A percentile compares a stretch with the other conserved stretches of the same genome.
These are phyloP conservation scores for Pleurotus pulmonarius DNA, from an alignment of 768 basidiomycete genomes.

Conservation along the genomic window DNA sequence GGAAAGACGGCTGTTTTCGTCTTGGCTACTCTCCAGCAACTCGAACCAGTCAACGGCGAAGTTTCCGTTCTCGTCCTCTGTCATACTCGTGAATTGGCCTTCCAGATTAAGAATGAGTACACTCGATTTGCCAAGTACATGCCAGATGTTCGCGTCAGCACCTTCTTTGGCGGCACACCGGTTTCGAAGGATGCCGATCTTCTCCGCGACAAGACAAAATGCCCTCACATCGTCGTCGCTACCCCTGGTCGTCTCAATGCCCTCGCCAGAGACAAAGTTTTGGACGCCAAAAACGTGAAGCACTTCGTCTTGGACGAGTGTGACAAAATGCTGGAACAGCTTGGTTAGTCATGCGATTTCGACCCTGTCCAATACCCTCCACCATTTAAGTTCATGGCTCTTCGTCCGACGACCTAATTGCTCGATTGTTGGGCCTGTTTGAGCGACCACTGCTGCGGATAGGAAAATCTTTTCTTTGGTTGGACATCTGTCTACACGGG, in stretches of 20 bases:
- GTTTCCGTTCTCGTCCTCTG: slow-evolving; percentile 97
- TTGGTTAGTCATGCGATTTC: slow-evolving; percentile 97
- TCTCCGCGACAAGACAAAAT: slow-evolving; percentile 93
- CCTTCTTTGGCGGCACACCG: slow-evolving; percentile 96
- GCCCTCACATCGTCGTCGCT: slow-evolving; percentile 98
- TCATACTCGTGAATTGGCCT: slow-evolving; percentile 98
- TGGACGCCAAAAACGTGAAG: slow-evolving; percentile 95
- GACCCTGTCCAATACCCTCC: slow-evolving; percentile 40
- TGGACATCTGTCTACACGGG: slow-evolving; percentile 33
- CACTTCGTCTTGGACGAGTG: slow-evolving; percentile 99
- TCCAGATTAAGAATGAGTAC: slow-evolving; percentile 99
- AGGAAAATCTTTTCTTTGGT: slow-evolving; percentile 27
- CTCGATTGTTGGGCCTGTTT: slow-evolving; percentile 30
- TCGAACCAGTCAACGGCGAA: slow-evolving; percentile 97
- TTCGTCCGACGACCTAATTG: slow-evolving; percentile 38
- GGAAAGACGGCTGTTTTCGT: slow-evolving; percentile 99
- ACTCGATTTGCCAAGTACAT: slow-evolving; percentile 99
- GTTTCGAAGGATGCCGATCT: slow-evolving; percentile 92
- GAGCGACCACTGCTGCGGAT: not conserved
- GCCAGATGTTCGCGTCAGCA: slow-evolving; percentile 96
- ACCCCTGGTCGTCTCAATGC: slow-evolving; percentile 98
- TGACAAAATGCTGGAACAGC: slow-evolving; percentile 99
- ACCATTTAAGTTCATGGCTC: slow-evolving; percentile 47
- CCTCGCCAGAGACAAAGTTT: slow-evolving; percentile 88
- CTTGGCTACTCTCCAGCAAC: slow-evolving; percentile 93